Base-by-base conservation (phyloP, 352 stramenopile genomes). In the Blastocystis sp. region DNA sequence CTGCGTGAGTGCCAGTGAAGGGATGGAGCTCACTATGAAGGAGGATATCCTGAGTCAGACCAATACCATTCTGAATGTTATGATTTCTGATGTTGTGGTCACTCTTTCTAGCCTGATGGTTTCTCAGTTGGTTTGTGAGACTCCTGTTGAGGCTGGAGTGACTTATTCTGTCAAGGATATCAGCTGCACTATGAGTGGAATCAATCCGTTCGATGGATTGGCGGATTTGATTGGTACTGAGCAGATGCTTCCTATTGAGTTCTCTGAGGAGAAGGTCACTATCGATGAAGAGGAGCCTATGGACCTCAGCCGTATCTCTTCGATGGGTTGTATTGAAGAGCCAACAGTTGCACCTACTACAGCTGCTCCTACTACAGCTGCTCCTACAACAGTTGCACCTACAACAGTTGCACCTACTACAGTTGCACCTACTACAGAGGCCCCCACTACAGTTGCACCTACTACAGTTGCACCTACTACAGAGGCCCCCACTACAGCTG, bases 141-240 rank as follows among this genome's bases (percentile, higher is more conserved):
- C 11, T 2, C 23, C 18, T 13, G 50, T 84, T 34, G 53, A 68
- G 1, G 23, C 73, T 8, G 45, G n/a, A 8, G 68, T 69, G 53
- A 34, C 37, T 50, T 84, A 84, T 69, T 68, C 47, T 43, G 73
- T 84, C 4, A 69, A n/a, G 29, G 73, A 84, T 20, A 7, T 69
- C 34, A 18, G 55, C 2, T 84, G 73, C 39, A 34, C 20, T 15
- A 6, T 34, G 0, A 6, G 29, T 37, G 73, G 50, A 53, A 43
- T 41, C 4, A 47, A 84, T 66, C 43, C 47, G 43, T 68, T 84
- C 68, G 2, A 8, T 3, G 34, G 47, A n/a, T 26, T 54, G 3
- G 29, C 26, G 29, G 18, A 23, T n/a, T 69, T 84, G n/a, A 68
- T 84, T 84, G 73, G 73, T 2, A 4, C 29, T 2, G 29, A 11